Evolutionary conservation across 2,329 filamentous ascomycete species (phyloP), one percentile per base, ranked within the genome.

Genomic region (Aspergillus caelatus): DNA sequence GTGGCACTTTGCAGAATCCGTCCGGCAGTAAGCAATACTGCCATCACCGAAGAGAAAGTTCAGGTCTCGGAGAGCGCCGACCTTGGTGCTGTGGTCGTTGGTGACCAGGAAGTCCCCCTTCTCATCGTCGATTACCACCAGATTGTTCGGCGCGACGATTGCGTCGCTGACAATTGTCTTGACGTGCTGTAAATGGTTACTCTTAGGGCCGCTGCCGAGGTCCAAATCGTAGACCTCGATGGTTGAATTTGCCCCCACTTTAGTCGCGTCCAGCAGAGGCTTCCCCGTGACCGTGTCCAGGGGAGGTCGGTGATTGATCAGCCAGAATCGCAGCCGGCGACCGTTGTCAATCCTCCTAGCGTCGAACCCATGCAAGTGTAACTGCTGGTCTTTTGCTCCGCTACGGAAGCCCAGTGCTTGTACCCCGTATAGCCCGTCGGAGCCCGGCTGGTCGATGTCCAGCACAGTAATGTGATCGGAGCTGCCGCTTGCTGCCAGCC

Each of bases 131-230:
- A 57, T 46, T 10, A 57, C 28, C 1, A 58, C 54, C 14, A 57
- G 54, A 23, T 62, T 62, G n/a, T 61, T 61, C 3, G 60, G 60
- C 9, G 60, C 43, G 41, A 62, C n/a, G 54, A 62, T 53, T 11
- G 54, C 54, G 26, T 62, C 54, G 21, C 45, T 53, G 7, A 21
- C 32, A 4, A 62, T 57, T 1, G 60, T 62, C 54, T 50, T 62
- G 7, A 58, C 60, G 52, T 62, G 34, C 23, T 23, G 45, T 11
- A 62, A 26, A 10, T 32, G n/a, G 21, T 50, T 21, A 23, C n/a
- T 14, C 9, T 26, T 21, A 4, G 1, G 7, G n/a, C 21, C 10
- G 12, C 14, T 19, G 19, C 41, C n/a, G 39, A 48, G 26, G 43
- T 53, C 54, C 14, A 62, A 14, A 34, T 62, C 60, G 34, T 52